These are phyloP conservation scores for Boletus vinaceobasis DNA, from an alignment of 768 basidiomycete species.

Conservation along the genomic window DNA sequence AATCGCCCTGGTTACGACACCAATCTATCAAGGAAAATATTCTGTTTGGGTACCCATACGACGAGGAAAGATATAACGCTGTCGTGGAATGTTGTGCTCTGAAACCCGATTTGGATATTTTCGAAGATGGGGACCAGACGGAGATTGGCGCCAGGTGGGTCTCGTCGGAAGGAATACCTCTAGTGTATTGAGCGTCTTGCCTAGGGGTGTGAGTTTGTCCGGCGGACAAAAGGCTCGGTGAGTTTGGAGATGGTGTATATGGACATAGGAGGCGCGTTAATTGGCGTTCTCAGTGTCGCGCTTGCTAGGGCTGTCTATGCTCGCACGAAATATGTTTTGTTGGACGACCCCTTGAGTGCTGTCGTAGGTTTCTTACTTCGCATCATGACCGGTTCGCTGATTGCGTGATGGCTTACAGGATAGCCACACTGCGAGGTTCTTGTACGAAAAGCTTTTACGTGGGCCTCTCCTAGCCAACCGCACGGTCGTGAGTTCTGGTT, in stretches of 20 bases:
- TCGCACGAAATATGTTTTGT: constrained; percentile 60
- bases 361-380: constrained; percentile 48
- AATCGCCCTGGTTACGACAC: constrained; percentile 67
- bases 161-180: neutral
- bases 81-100: constrained; percentile 88
- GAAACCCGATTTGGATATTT: constrained; percentile 70
- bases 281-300: constrained; percentile 51
- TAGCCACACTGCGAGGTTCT: constrained; percentile 60
- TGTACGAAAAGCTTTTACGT: constrained; percentile 61
- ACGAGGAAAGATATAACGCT: constrained; percentile 67
- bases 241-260: constrained; percentile 3
- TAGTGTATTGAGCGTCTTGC: neutral
- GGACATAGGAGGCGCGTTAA: constrained; percentile 1
- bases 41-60: constrained; percentile 66
- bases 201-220: constrained; percentile 67
- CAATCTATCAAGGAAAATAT: constrained; percentile 81
- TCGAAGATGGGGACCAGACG: constrained; percentile 85
- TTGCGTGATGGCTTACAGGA: constrained; percentile 40
- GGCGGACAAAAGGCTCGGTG: constrained; percentile 83
- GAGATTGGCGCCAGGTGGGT: constrained; percentile 71
- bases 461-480: constrained; percentile 65
- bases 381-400: neutral
- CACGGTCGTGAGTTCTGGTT: constrained; percentile 53
- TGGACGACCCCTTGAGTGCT: constrained; percentile 81
- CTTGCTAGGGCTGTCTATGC: constrained; percentile 82